A percentile compares a stretch with the other conserved stretches of the same genome.
These are phyloP conservation scores for Myxozyma vanderwaltii DNA, from an alignment of 805 yeast genomes.

Conservation along the genomic window DNA sequence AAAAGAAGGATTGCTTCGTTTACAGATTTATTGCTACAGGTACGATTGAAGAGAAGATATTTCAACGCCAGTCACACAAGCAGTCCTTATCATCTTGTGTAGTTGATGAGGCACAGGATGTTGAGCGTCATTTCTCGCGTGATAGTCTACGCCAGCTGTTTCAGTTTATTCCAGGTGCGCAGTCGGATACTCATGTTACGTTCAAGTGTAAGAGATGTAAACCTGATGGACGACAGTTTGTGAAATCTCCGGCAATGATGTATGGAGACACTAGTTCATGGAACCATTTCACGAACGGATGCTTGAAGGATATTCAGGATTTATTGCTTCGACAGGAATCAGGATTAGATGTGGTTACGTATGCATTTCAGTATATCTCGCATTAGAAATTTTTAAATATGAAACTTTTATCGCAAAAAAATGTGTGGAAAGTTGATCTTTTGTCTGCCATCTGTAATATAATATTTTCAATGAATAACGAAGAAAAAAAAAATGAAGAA, in stretches of 20 bases:
- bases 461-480: too few species aligned
- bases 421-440: too few species aligned
- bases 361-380: conserved; percentile 90
- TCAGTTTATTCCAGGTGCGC: conserved; percentile 63
- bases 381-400: conserved; percentile 48
- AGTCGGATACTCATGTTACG: conserved; percentile 90
- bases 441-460: too few species aligned
- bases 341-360: conserved; percentile 68
- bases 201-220: conserved; percentile 83
- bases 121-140: conserved; percentile 84
- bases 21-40: conserved; percentile 94
- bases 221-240: conserved; percentile 56
- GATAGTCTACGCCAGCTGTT: conserved; percentile 79
- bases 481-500: neutral
- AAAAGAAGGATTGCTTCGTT: conserved; percentile 92
- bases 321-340: conserved; percentile 73
- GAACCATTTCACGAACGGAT: conserved; percentile 80
- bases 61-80: conserved; percentile 94
- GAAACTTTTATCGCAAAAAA: too few species aligned
- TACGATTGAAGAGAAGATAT: conserved; percentile 92
- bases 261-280: conserved; percentile 98
- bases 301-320: conserved; percentile 70
- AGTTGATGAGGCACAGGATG: conserved; percentile 94
- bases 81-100: conserved; percentile 91
- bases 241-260: conserved; percentile 79